Evolutionary conservation across 2,329 filamentous ascomycete genomes (phyloP).

Genomic region (Colletotrichum gloeosporioides): DNA sequence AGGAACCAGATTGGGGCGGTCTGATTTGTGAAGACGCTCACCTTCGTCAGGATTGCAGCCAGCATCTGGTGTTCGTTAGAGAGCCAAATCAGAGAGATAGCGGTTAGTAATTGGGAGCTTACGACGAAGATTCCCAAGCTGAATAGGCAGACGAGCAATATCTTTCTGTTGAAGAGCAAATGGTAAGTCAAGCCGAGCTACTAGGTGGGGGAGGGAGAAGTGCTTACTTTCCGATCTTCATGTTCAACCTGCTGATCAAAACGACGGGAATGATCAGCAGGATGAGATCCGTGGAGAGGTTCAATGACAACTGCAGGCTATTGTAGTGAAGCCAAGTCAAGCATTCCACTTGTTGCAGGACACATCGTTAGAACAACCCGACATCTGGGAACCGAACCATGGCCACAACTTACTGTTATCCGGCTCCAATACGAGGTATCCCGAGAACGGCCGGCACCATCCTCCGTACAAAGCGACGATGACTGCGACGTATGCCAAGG

Average conservation of each 20-base stretch:
- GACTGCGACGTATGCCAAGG: constrained; percentile 1
- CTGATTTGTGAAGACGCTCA: not conserved
- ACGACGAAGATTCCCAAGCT: constrained; percentile 16
- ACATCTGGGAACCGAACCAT: no score
- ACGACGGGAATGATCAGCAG: constrained; percentile 5
- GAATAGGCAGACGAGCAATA: constrained; percentile 10
- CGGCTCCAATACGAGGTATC: constrained; percentile 6
- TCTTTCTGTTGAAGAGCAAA: not conserved
- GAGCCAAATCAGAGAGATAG: accelerated
- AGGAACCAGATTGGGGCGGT: constrained; percentile 11
- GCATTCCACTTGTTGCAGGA: not conserved
- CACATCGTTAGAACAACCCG: not conserved
- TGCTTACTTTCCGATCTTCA: constrained; percentile 9
- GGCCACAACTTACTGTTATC: not conserved
- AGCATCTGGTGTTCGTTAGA: not conserved
- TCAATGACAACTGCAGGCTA: constrained; percentile 12
- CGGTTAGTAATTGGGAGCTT: accelerated
- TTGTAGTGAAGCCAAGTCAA: constrained; percentile 16
- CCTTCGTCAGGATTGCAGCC: constrained; percentile 10
- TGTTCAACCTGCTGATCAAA: constrained; percentile 4
- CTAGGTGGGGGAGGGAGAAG: accelerated
- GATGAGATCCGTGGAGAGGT: constrained; percentile 17
- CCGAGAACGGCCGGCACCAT: constrained; percentile 16
- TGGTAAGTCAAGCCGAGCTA: not conserved
- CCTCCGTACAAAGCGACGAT: constrained; percentile 14